Percentiles rank a stretch among this genome's conserved stretches.
Conservation (phyloP, 345 rosid species). For the Eucalyptus dawsonii region DNA sequence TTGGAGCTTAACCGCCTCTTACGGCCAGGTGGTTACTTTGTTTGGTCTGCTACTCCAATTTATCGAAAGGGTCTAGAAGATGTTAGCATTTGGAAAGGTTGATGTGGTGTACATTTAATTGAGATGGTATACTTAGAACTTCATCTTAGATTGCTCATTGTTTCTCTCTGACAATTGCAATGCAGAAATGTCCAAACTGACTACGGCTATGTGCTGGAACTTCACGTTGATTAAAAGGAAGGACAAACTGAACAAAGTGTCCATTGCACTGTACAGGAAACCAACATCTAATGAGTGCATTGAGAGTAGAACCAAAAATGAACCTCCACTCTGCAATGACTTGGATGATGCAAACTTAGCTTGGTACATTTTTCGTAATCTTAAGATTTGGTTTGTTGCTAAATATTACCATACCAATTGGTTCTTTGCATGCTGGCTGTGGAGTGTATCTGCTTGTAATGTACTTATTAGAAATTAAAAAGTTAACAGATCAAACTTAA, state of each 20-base stretch:
- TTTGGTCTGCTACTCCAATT: constrained; percentile 97
- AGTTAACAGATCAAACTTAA: not conserved
- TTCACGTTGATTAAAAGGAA: constrained; percentile 28
- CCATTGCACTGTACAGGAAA: constrained; percentile 59
- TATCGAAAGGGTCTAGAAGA: constrained; percentile 71
- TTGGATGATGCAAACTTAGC: constrained; percentile 67
- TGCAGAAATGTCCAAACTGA: constrained; percentile 61
- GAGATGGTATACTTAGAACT: not conserved
- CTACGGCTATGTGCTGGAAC: constrained; percentile 71
- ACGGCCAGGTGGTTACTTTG: constrained; percentile 91
- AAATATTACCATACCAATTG: not conserved
- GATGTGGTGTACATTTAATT: not conserved
- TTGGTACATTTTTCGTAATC: constrained; percentile 25
- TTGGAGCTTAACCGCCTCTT: constrained; percentile 81
- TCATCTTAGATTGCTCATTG: not conserved
- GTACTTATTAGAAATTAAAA: not conserved
- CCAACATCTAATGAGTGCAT: constrained; percentile 59
- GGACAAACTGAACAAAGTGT: constrained; percentile 47
- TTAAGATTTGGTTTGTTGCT: not conserved
- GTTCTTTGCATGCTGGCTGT: not conserved
- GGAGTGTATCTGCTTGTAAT: not conserved
- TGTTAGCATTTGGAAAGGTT: constrained; percentile 85
- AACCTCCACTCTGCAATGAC: constrained; percentile 57
- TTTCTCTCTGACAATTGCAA: not conserved
- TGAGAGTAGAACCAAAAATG: constrained; percentile 30